phyloP scores from a whole-genome alignment of 1,139 yeast genomes.

The Taphrina betulina region DNA sequence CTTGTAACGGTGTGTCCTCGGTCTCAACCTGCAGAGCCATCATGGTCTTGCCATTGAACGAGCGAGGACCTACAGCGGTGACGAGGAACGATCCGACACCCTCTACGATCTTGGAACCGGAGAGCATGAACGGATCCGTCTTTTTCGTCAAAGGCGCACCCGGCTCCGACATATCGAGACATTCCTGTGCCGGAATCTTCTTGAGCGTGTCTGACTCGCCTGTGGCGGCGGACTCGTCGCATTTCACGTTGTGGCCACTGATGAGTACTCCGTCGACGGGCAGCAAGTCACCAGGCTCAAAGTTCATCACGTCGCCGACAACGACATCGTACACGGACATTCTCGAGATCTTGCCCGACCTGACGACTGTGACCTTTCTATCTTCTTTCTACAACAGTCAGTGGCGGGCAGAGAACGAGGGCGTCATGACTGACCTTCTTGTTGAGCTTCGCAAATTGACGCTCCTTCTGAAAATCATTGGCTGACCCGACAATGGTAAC shows the following conservation, averaged over 20 bases:
- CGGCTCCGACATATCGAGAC: constrained; percentile 47
- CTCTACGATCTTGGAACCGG: constrained; percentile 83
- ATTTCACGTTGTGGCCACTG: constrained; percentile 70
- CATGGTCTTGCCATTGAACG: constrained; percentile 91
- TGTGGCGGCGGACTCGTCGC: constrained; percentile 89
- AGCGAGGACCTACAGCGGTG: constrained; percentile 85
- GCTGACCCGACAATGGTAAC: constrained; percentile 92
- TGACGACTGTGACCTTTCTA: constrained; percentile 69
- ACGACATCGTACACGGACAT: constrained; percentile 71
- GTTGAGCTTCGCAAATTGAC: constrained; percentile 85
- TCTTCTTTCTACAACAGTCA: constrained; percentile 70
- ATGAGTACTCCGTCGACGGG: constrained; percentile 84
- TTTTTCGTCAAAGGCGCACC: constrained; percentile 39
- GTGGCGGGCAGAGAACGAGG: background rate
- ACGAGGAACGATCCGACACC: constrained; percentile 86
- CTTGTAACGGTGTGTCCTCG: constrained; percentile 87
- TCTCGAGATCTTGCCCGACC: constrained; percentile 68
- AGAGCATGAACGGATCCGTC: constrained; percentile 80
- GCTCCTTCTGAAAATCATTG: constrained; percentile 93
- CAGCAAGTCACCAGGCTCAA: constrained; percentile 92
- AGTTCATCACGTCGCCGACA: constrained; percentile 78
- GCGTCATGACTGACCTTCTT: constrained; percentile 40
- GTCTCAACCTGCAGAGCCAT: constrained; percentile 61
- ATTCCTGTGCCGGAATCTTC: constrained; percentile 59
- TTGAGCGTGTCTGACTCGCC: constrained; percentile 87